Evolutionary conservation across 2,329 filamentous ascomycete genomes (phyloP).

Genomic region (Claviceps africana): DNA sequence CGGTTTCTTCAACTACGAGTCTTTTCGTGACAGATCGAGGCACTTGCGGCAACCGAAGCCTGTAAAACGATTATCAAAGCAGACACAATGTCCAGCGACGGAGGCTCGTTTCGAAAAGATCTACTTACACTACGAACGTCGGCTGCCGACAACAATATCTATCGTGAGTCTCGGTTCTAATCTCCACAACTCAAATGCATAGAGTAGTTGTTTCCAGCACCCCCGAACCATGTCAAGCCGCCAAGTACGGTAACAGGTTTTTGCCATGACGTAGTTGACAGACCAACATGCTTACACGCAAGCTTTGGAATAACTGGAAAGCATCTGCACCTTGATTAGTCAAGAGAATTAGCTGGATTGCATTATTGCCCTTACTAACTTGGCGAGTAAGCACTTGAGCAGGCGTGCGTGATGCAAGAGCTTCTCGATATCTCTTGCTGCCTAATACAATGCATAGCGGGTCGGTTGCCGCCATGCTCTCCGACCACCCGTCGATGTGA

Average conservation of each 20-base stretch:
- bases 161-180: no score
- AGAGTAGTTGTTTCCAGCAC: constrained; percentile 58
- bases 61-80: no score
- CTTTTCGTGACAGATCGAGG: no score
- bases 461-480: constrained; percentile 50
- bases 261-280: constrained; percentile 28
- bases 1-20: no score
- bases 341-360: no score
- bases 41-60: no score
- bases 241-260: constrained; percentile 49
- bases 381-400: no score
- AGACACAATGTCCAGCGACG: no score
- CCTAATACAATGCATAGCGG: constrained; percentile 47
- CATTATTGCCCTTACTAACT: no score
- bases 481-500: constrained; percentile 35
- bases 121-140: no score
- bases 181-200: constrained; percentile 38
- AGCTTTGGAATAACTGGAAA: constrained; percentile 58
- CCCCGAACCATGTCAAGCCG: constrained; percentile 54
- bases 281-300: constrained; percentile 43
- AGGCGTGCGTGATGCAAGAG: constrained; percentile 40
- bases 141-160: no score
- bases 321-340: constrained; percentile 28
- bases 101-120: no score
- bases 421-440: constrained; percentile 46